phyloP scores from a whole-genome alignment of 768 basidiomycete genomes.

The Boletales sp. region DNA sequence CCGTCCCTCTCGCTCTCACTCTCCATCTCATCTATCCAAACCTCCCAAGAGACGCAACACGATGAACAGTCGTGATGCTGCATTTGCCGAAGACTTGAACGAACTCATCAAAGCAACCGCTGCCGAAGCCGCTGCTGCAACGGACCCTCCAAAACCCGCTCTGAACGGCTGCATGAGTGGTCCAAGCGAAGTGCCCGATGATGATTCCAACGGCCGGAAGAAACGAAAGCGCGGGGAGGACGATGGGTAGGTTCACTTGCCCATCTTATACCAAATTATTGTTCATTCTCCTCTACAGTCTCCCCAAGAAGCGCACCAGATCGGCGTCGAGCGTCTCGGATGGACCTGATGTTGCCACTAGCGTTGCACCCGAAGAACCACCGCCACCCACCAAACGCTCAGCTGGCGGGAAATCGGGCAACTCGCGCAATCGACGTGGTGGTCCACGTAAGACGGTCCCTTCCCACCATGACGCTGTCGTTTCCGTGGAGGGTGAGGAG shows the following conservation, averaged over 20 bases:
- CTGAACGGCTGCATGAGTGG: constrained; percentile 40
- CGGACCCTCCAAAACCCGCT: constrained; percentile 36
- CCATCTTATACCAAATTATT: neutral
- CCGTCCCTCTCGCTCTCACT: constrained; percentile 74
- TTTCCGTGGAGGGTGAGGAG: constrained; percentile 56
- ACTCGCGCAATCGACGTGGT: constrained; percentile 29
- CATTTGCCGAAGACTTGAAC: constrained; percentile 84
- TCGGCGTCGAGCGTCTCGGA: constrained; percentile 74
- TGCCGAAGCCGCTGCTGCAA: constrained; percentile 58
- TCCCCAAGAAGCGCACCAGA: constrained; percentile 67
- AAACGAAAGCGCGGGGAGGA: constrained; percentile 79
- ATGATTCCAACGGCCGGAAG: constrained; percentile 49
- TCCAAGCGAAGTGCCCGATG: constrained; percentile 42
- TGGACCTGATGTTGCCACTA: constrained; percentile 39
- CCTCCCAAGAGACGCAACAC: constrained; percentile 89
- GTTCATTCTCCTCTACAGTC: constrained; percentile 31
- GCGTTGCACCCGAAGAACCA: constrained; percentile 38
- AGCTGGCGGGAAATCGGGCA: constrained; percentile 22
- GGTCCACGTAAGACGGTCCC: constrained; percentile 26
- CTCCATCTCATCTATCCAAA: constrained; percentile 57
- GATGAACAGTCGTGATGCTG: constrained; percentile 96
- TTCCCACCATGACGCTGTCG: constrained; percentile 20
- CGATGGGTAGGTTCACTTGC: constrained; percentile 50
- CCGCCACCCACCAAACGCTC: constrained; percentile 34
- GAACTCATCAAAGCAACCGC: constrained; percentile 73